Base-by-base conservation (phyloP, 139 green algal species). In the Chlamydomonas urium region DNA sequence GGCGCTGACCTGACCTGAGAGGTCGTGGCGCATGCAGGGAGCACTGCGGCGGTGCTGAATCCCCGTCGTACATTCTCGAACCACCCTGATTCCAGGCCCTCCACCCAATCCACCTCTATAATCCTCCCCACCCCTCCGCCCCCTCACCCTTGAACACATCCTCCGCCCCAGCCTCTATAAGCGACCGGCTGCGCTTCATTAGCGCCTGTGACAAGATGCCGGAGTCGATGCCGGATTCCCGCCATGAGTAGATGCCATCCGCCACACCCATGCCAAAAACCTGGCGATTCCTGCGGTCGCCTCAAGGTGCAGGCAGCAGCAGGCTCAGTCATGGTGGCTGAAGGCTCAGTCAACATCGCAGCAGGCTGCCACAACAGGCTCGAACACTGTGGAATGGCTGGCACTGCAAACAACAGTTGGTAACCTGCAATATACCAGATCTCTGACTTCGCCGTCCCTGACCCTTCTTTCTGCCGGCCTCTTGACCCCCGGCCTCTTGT, bases 171-270 rank as follows among this genome's bases (percentile, higher is more conserved):
- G 80, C 58, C 47, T 79, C 58, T 4, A 96, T 65, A 28, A 78
- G 77, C 24, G 86, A 59, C 38, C 69, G 61, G 28, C 77, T 80
- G 23, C 65, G 82, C 37, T 85, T 68, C 87, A 97, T 94, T 5
- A 95, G 84, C 14, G 75, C 60, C 19, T 86, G 79, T 10, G 76
- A 83, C 67, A 94, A 95, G 24, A 75, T 38, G 34, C 93, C 93
- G 0, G 83, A 79, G 81, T 98, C 93, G 31, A 98, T 96, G 56
- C 93, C 93, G 29, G 81, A 47, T 67, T 90, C 73, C 21, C 86
- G 81, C 93, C 93, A 97, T 78, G 87, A 85, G 79, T 95, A 98
- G 34, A 98, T 89, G 6, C 93, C 93, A 72, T 98, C 93, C 19
- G 93, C 87, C 28, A 98, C 90, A 32, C 92, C 93, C 81, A 98